Evolutionary conservation across 2,329 filamentous ascomycete species (phyloP).

Genomic region (Fusarium agapanthi): DNA sequence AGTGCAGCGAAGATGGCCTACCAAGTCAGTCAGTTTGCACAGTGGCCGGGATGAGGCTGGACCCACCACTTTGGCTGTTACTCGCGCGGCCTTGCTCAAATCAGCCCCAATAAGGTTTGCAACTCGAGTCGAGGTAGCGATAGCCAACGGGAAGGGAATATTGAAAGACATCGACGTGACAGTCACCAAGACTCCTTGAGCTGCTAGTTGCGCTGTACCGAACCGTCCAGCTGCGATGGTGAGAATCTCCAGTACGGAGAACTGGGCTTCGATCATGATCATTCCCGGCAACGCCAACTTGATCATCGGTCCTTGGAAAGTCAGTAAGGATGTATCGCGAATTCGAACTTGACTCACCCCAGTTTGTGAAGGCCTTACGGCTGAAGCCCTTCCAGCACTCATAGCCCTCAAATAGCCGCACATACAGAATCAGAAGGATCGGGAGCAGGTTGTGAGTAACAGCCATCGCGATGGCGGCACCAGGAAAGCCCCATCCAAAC

Average conservation of each 20-base stretch:
- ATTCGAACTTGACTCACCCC: constrained; percentile 50
- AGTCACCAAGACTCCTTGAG: constrained; percentile 83
- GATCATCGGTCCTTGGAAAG: constrained; percentile 69
- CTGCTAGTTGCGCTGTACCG: constrained; percentile 79
- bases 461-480: constrained; percentile 80
- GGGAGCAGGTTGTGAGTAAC: constrained; percentile 80
- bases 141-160: constrained; percentile 88
- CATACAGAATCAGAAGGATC: constrained; percentile 75
- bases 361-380: constrained; percentile 72
- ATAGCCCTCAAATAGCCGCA: constrained; percentile 73
- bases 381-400: constrained; percentile 85
- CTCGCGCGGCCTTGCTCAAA: constrained; percentile 78
- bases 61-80: constrained; percentile 74
- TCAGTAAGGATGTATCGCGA: background rate
- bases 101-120: constrained; percentile 90
- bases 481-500: constrained; percentile 72
- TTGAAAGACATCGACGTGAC: constrained; percentile 83
- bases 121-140: constrained; percentile 84
- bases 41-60: rapidly evolving
- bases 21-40: rapidly evolving
- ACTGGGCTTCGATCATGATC: constrained; percentile 91
- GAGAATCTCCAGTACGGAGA: constrained; percentile 87
- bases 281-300: constrained; percentile 84
- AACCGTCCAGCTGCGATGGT: constrained; percentile 81
- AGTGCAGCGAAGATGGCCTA: constrained; percentile 68